Evolutionary conservation across 2,329 filamentous ascomycete species (phyloP).

Genomic region (Fusarium pilosicola): DNA sequence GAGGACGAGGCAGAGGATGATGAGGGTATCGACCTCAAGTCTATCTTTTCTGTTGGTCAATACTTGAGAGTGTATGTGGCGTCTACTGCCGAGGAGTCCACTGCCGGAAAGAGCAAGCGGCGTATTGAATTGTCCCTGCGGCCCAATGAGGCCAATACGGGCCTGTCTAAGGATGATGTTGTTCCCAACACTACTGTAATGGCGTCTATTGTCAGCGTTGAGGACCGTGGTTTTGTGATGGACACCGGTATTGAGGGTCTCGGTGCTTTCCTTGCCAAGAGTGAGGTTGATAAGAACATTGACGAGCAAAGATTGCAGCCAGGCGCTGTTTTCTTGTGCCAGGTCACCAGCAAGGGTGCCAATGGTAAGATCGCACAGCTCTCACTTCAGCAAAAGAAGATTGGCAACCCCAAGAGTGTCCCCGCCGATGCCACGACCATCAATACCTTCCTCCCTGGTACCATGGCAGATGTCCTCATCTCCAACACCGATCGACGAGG

Average conservation of each 20-base stretch:
- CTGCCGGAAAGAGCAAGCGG: slow-evolving; percentile 73
- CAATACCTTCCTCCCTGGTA: slow-evolving; percentile 90
- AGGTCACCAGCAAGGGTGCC: slow-evolving; percentile 78
- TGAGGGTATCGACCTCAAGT: slow-evolving; percentile 75
- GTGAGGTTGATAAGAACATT: slow-evolving; percentile 76
- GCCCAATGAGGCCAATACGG: slow-evolving; percentile 80
- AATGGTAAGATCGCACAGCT: slow-evolving; percentile 89
- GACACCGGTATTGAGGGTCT: slow-evolving; percentile 81
- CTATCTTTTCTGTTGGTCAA: slow-evolving; percentile 84
- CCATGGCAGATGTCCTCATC: slow-evolving; percentile 85
- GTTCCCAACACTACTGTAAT: slow-evolving; percentile 82
- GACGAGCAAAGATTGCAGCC: slow-evolving; percentile 77
- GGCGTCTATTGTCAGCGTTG: slow-evolving; percentile 88
- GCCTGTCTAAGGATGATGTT: slow-evolving; percentile 77
- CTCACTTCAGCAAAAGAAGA: slow-evolving; percentile 75
- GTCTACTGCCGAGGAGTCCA: slow-evolving; percentile 76
- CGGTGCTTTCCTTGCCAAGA: slow-evolving; percentile 86
- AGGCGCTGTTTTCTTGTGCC: slow-evolving; percentile 85
- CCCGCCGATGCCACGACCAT: slow-evolving; percentile 85
- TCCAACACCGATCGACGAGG: slow-evolving; percentile 79
- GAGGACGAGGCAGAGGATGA: slow-evolving; percentile 62
- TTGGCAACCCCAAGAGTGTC: slow-evolving; percentile 72
- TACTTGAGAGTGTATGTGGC: slow-evolving; percentile 87
- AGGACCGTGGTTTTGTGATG: slow-evolving; percentile 96
- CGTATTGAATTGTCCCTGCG: slow-evolving; percentile 89